Conservation (phyloP, 495 filamentous ascomycete genomes). For the Hypoxylon intermedium region DNA sequence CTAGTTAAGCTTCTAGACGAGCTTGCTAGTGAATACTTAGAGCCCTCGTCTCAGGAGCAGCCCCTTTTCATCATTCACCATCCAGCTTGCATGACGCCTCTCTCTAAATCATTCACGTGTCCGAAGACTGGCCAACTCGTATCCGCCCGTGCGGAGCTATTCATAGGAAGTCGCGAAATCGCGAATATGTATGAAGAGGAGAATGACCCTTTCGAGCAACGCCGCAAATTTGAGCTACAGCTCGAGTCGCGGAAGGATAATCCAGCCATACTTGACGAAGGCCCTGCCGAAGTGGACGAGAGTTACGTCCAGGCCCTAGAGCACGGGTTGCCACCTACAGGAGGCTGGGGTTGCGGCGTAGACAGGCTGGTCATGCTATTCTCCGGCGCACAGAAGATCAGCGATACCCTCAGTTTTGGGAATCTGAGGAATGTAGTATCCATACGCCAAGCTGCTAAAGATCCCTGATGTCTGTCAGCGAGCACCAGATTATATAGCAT, state of each 20-base stretch:
- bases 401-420: slow-evolving; percentile 86
- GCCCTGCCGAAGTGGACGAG: slow-evolving; percentile 68
- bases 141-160: slow-evolving; percentile 86
- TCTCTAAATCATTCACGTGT: slow-evolving; percentile 82
- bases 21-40: slow-evolving; percentile 77
- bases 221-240: slow-evolving; percentile 75
- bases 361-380: slow-evolving; percentile 92
- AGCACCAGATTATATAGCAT: background rate
- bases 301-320: slow-evolving; percentile 82
- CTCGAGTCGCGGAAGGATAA: slow-evolving; percentile 48
- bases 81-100: slow-evolving; percentile 87
- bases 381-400: slow-evolving; percentile 74
- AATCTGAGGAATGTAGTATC: slow-evolving; percentile 73
- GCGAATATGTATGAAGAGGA: slow-evolving; percentile 99
- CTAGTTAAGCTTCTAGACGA: slow-evolving; percentile 85
- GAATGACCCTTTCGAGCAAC: slow-evolving; percentile 87
- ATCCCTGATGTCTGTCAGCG: background rate
- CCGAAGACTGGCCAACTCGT: slow-evolving; percentile 66
- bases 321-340: slow-evolving; percentile 89
- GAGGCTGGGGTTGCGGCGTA: slow-evolving; percentile 93
- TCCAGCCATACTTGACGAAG: slow-evolving; percentile 16
- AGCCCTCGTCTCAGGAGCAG: slow-evolving; percentile 64
- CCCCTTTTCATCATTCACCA: slow-evolving; percentile 94
- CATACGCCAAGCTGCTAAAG: slow-evolving; percentile 36
- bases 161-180: slow-evolving; percentile 78